phyloP scores from a whole-genome alignment of 2,329 filamentous ascomycete species.

The Bipolaris gigantea region DNA sequence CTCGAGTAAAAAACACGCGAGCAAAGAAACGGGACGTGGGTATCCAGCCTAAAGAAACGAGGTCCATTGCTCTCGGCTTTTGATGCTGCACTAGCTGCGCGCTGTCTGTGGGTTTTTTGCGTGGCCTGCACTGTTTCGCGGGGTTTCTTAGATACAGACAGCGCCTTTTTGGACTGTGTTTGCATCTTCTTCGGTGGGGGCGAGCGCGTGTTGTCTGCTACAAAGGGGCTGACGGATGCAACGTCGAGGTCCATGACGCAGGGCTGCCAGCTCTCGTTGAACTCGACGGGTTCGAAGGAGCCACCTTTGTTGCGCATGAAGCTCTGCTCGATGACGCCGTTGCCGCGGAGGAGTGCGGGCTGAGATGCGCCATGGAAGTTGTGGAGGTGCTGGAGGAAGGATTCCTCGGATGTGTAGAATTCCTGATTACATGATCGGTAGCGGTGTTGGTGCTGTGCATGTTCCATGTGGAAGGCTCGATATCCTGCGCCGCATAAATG shows the following conservation, averaged over 20 bases:
- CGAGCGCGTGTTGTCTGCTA: conserved; percentile 12
- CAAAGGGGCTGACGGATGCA: conserved; percentile 33
- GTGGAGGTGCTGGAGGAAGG: conserved; percentile 41
- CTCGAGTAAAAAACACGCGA: conserved; percentile 41
- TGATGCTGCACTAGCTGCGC: conserved; percentile 18
- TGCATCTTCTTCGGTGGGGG: conserved; percentile 7
- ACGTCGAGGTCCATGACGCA: conserved; percentile 30
- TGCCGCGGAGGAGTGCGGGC: conserved; percentile 30
- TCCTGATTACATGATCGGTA: conserved; percentile 41
- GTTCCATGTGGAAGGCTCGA: conserved; percentile 35
- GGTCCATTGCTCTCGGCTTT: conserved; percentile 26
- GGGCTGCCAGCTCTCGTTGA: conserved; percentile 38
- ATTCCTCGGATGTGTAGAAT: conserved; percentile 38
- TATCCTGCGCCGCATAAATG: conserved; percentile 42
- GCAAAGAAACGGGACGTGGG: conserved; percentile 34
- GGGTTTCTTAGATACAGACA: conserved; percentile 21
- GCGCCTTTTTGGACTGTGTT: conserved; percentile 11
- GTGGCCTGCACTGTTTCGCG: conserved; percentile 11
- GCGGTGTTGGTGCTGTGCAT: conserved; percentile 39
- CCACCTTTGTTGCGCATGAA: conserved; percentile 42
- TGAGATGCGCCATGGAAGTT: conserved; percentile 37
- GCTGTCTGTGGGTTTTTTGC: conserved; percentile 23
- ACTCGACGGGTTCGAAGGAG: conserved; percentile 41
- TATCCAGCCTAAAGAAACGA: conserved; percentile 39
- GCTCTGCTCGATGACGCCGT: conserved; percentile 37